These are phyloP conservation scores for Boletellus ananas DNA, from an alignment of 768 basidiomycete genomes.

Conservation along the genomic window DNA sequence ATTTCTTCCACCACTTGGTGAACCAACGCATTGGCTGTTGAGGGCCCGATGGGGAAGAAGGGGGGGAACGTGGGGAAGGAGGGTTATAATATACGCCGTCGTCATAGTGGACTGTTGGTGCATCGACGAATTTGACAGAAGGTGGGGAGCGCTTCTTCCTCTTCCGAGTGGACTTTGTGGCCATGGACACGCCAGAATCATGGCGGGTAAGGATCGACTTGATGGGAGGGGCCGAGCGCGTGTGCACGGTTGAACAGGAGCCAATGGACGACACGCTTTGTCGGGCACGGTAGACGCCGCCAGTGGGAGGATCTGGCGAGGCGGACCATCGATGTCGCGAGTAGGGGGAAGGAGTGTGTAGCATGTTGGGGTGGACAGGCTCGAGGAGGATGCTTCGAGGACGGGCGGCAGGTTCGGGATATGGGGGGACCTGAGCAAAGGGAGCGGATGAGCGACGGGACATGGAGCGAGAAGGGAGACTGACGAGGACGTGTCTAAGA, in stretches of 20 bases:
- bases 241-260: conserved; percentile 30
- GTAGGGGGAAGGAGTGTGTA: conserved; percentile 15
- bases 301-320: conserved; percentile 15
- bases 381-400: conserved; percentile 31
- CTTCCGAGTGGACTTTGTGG: conserved; percentile 23
- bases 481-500: conserved; percentile 28
- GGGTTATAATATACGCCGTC: conserved; percentile 10
- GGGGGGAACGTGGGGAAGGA: conserved; percentile 15
- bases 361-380: conserved; percentile 1
- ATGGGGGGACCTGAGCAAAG: conserved; percentile 22
- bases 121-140: conserved; percentile 70
- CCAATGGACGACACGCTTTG: conserved; percentile 40
- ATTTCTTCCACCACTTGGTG: conserved; percentile 26
- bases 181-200: conserved; percentile 45
- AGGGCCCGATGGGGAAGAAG: conserved; percentile 9
- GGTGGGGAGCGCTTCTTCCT: conserved; percentile 32
- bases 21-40: conserved; percentile 21
- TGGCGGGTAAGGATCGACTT: conserved; percentile 60
- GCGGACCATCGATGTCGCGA: conserved; percentile 19
- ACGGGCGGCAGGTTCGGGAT: conserved; percentile 10
- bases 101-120: conserved; percentile 55
- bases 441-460: conserved; percentile 2
- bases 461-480: conserved; percentile 12
- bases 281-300: conserved; percentile 25
- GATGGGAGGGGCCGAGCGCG: conserved; percentile 23